A percentile compares a stretch with the other conserved stretches of the same genome.
Conservation (phyloP, 2,329 filamentous ascomycete species). For the Hypocrella siamensis region DNA sequence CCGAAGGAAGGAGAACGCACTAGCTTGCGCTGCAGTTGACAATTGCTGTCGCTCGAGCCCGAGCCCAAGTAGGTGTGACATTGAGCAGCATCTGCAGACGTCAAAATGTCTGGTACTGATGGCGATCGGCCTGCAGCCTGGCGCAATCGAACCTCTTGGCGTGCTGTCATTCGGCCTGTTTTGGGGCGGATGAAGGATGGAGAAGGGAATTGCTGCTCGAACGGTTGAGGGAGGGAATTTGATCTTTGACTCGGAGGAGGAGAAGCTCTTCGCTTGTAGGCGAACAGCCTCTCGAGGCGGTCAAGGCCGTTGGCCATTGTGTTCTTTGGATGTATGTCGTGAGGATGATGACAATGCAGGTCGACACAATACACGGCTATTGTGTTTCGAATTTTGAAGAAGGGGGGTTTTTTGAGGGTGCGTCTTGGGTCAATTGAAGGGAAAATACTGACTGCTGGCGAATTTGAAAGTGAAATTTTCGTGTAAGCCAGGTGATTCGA, state of each 20-base stretch:
- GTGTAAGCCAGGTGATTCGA: slow-evolving; percentile 5
- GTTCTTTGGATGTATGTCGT: background rate
- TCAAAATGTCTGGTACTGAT: slow-evolving; percentile 9
- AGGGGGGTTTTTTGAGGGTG: background rate
- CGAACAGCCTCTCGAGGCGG: slow-evolving; percentile 36
- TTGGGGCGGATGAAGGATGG: slow-evolving; percentile 42
- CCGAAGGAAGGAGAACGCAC: slow-evolving; percentile 12
- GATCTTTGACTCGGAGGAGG: slow-evolving; percentile 10
- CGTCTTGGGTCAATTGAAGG: too few species aligned
- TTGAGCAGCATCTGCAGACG: slow-evolving; percentile 3
- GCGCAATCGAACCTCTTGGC: slow-evolving; percentile 26
- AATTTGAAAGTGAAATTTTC: slow-evolving; percentile 1
- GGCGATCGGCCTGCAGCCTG: slow-evolving; percentile 14
- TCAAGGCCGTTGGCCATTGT: slow-evolving; percentile 33
- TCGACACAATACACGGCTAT: background rate
- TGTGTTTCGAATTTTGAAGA: background rate
- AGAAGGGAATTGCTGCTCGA: slow-evolving; percentile 27
- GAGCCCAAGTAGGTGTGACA: slow-evolving; percentile 4
- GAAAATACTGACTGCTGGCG: too few species aligned
- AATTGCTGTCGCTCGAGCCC: slow-evolving; percentile 5
- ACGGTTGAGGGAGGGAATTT: slow-evolving; percentile 8
- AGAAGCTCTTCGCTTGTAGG: slow-evolving; percentile 22
- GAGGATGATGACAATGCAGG: background rate
- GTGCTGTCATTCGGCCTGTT: slow-evolving; percentile 38
- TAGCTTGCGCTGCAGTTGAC: background rate